These are phyloP conservation scores for Leptodermis oblonga DNA, from an alignment of 257 asterid species.

Conservation along the genomic window DNA sequence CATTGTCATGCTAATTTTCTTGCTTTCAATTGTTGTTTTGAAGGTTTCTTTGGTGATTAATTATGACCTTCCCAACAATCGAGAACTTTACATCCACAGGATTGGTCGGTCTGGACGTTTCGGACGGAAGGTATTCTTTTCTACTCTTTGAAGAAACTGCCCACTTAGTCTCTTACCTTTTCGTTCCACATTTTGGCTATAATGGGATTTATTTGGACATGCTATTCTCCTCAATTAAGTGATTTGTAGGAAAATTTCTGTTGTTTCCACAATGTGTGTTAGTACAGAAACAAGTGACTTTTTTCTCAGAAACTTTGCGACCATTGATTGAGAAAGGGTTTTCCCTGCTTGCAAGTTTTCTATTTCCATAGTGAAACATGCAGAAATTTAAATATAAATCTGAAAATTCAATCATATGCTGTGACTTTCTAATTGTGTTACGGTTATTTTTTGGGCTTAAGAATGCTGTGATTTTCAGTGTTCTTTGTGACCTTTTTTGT, in stretches of 20 bases:
- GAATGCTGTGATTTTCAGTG: not conserved
- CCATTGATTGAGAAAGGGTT: not conserved
- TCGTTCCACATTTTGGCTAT: not conserved
- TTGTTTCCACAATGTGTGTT: not conserved
- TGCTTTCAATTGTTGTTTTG: not conserved
- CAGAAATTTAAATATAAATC: too few relatives aligned
- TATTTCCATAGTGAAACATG: not conserved
- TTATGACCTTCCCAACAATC: conserved; percentile 93
- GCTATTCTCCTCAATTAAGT: not conserved
- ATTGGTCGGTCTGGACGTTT: conserved; percentile 98
- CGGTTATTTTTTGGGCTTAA: not conserved
- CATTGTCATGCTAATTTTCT: not conserved
- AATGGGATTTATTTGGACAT: not conserved
- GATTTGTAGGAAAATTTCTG: too few relatives aligned
- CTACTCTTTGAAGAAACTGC: not conserved
- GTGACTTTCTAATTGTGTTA: not conserved
- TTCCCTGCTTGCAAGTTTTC: not conserved
- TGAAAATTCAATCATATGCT: not conserved
- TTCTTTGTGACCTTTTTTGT: not conserved
- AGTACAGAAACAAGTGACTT: not conserved
- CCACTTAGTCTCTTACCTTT: not conserved
- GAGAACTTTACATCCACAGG: conserved; percentile 94
- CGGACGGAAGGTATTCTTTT: conserved; percentile 74
- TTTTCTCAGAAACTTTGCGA: not conserved
- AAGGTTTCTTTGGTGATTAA: conserved; percentile 94